A percentile compares a stretch with the other conserved stretches of the same genome.
phyloP scores from a whole-genome alignment of 352 stramenopile species.

The Pythium insidiosum region DNA sequence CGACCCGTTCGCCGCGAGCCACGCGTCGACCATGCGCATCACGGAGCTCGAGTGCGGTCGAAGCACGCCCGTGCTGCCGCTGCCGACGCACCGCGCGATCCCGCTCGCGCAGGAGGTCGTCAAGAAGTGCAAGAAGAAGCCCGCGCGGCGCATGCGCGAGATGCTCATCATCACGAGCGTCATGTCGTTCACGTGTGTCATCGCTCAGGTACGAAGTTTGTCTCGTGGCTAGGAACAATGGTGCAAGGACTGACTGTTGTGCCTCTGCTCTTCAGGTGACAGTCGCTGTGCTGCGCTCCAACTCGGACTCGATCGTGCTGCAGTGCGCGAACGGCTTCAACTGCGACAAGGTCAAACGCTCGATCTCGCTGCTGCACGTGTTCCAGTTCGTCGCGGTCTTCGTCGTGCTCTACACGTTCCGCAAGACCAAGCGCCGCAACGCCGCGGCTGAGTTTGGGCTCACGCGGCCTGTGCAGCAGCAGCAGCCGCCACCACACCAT shows the following conservation, averaged over 20 bases:
- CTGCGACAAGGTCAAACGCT: slow-evolving; percentile 29
- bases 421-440: slow-evolving; percentile 13
- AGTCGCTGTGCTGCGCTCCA: no score
- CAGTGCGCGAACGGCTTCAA: slow-evolving; percentile 46
- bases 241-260: neutral
- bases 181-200: slow-evolving; percentile 28
- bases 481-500: no score
- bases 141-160: slow-evolving; percentile 28
- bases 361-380: slow-evolving; percentile 4
- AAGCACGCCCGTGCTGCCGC: neutral
- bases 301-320: slow-evolving; percentile 26
- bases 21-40: slow-evolving; percentile 2
- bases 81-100: neutral
- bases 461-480: neutral
- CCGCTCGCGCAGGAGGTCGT: slow-evolving; percentile 7
- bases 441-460: slow-evolving; percentile 6
- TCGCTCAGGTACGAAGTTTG: slow-evolving; percentile 21
- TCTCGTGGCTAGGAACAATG: neutral
- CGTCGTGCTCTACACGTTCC: slow-evolving; percentile 17
- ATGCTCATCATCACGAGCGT: slow-evolving; percentile 39
- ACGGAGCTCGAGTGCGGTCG: slow-evolving; percentile 6
- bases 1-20: slow-evolving; percentile 2
- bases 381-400: slow-evolving; percentile 17
- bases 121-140: slow-evolving; percentile 25
- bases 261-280: no score